Base-by-base conservation (phyloP, 2,329 filamentous ascomycete species). In the Fusarium denticulatum region DNA sequence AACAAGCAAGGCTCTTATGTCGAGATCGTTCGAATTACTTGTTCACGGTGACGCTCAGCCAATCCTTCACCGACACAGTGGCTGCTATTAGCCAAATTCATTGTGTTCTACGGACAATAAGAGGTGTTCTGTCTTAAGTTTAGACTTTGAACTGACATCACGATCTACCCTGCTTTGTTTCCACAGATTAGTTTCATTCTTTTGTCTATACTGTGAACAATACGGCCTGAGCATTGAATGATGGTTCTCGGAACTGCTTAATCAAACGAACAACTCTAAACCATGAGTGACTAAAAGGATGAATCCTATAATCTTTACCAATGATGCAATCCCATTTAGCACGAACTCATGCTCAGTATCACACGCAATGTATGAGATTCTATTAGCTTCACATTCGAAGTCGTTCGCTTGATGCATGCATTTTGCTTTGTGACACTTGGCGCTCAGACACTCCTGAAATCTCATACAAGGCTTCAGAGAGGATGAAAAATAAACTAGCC, bases 261-360 rank as follows among this genome's bases (percentile, higher is more conserved):
- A 24, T 36, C 13, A 26, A 3, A 4, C 30, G 16, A 20, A 26
- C 32, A 26, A 11, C 7, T 4, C 3, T 3, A 1, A 8, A 14
- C 1, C 18, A 26, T 1, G 10, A 1, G 4, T 36, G 16, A 26
- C 22, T 32, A 6, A 22, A 4, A 36, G 2, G 7, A 8, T 20
- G 9, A 13, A 32, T 1, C 2, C 7, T 14, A 10, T 10, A 8
- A 11, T 2, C 6, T 6, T 20, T 7, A 0, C 2, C 8, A 3
- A 24, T 4, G 2, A 24, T 6, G 0, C 0, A 2, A 50, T 5
- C 7, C 2, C 12, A 2, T 50, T 18, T 7, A 14, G 8, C 16
- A 3, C 3, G 22, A 8, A 7, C 13, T 1, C 2, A 9, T 14
- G 7, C 13, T 7, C 0, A 20, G 3, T 22, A 24, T 24, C 12